Base-by-base conservation (phyloP, 257 asterid genomes). In the Asclepias syriaca region DNA sequence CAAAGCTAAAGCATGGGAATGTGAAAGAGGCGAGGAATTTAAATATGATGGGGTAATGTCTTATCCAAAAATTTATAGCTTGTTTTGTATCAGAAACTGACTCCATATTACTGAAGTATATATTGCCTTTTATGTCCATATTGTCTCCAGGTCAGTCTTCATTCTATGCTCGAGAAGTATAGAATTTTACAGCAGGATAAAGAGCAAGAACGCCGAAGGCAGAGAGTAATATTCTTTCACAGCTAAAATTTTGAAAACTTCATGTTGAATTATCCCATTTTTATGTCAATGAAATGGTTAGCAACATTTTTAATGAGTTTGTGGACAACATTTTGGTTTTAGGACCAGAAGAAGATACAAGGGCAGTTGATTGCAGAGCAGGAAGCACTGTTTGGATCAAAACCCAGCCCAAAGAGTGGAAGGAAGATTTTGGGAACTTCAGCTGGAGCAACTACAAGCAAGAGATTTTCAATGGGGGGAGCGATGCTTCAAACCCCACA, bases 281-380 rank as follows among this genome's bases (percentile, higher is more conserved):
- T 29, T 16, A 68, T 37, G 71, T 76, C 55, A 71, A 15, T 18
- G 24, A 54, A 58, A 51, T 39, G 4, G 51, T 51, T 18, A 50
- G 24, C 56, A 65, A 58, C 56, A 21, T 29, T 34, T 29, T 39
- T 50, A 19, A 21, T 63, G 59, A 68, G 50, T 27, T 46, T 45
- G 50, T 51, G 19, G 5, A 57, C 18, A 22, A 22, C 43, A 43
- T 70, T 68, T 72, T 22, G 74, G 39, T 70, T 77, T 64, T 65
- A 91, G 99, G 95, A 89, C 68, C 96, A 81, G 81, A 94, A 91
- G 92, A 94, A 87, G 81, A 87, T 94, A 40, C 97, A 91, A 50
- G 97, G 97, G 58, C 97, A 84, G 81, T 75, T 89, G 65, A 79
- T 89, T 48, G 70, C 87, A 19, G 96, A 91, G 79, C 87, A 94